Base-by-base conservation (phyloP, 345 rosid species). In the Eucalyptus brandiana region DNA sequence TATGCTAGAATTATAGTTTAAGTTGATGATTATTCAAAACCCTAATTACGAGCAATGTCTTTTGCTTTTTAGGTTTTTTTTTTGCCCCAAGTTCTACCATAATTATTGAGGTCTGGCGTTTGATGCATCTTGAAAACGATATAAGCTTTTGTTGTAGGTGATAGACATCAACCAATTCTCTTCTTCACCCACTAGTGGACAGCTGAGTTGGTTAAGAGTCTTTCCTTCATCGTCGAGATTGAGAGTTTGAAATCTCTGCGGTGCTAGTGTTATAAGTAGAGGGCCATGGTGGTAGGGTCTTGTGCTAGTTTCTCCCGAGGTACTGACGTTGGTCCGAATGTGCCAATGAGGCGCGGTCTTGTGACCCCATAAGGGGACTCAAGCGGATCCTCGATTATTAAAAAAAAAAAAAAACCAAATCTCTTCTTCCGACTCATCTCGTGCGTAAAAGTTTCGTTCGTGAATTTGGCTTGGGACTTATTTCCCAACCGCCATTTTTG, bases 181-280 rank as follows among this genome's bases (percentile, higher is more conserved):
- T 53, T 53, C 23, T 53, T 18, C 56, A 37, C 4, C 47, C 47
- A 45, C 0, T 0, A 1, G 4, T 45, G 47, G 12, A 45, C 12
- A 45, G 8, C 8, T 45, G 12, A 8, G 47, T 45, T 45, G 47
- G 1, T 45, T 45, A 45, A 45, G 47, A 45, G 47, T 45, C 11
- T 45, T 11, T 45, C 47, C 0, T 9, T 9, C 11, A 45, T 45
- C 47, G 1, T 9, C 9, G 1, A 45, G 3, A 0, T 45, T 3
- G 9, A 45, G 47, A 45, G 47, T 45, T 45, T 9, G 10, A 45
- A 45, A 45, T 45, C 47, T n/a, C 47, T 4, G 47, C 3, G 8
- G 1, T 45, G 47, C 12, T 45, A 45, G 47, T 3, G 0, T 45
- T 45, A 9, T 45, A 45, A 45, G 47, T 45, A 9, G 47, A 11